Base-by-base conservation (phyloP, 1,284 basidiomycete genomes). In the Apiotrichum siamense region DNA sequence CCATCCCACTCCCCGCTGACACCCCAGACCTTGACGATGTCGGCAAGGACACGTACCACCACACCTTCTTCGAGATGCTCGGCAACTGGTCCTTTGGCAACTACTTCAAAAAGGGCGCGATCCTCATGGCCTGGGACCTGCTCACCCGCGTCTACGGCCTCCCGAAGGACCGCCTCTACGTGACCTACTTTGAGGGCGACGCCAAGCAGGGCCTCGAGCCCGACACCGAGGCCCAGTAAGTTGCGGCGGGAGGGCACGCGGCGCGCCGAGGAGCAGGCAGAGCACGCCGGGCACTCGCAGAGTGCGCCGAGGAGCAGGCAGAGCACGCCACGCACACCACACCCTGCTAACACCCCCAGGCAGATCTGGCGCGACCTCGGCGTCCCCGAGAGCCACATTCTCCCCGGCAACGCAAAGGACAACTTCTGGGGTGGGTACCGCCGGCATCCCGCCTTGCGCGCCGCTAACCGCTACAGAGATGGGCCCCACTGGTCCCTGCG, bases 41-140 rank as follows among this genome's bases (percentile, higher is more conserved):
- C 51, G 94, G 94, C 43, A 96, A 94, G 75, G 94, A 98, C 60
- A 74, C 75, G 24, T 77, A 77, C 61, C 77, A 80, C 66, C 79
- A 97, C 74, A 98, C 96, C 3, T 98, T 98, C 78, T 98, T 98
- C 69, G 94, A 98, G 76, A 98, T 98, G 94, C 77, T 98, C 58
- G 94, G 94, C 39, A 98, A 98, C 75, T 98, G 94, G 94, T 97
- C 92, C 11, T 98, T 98, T 64, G 94, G 94, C 6, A 90, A 98
- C 75, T 98, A 98, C 77, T 98, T 98, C 83, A 98, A 98, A 90
- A 84, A 86, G 81, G 94, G 97, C 62, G 93, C 94, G 12, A 86
- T 96, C 58, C 75, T 75, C 35, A 92, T 88, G 76, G 93, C 94
- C 5, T 98, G 93, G 93, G 87, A 94, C 63, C 81, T 98, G 33